Conservation (phyloP, 257 asterid genomes). For the Ilex asprella region DNA sequence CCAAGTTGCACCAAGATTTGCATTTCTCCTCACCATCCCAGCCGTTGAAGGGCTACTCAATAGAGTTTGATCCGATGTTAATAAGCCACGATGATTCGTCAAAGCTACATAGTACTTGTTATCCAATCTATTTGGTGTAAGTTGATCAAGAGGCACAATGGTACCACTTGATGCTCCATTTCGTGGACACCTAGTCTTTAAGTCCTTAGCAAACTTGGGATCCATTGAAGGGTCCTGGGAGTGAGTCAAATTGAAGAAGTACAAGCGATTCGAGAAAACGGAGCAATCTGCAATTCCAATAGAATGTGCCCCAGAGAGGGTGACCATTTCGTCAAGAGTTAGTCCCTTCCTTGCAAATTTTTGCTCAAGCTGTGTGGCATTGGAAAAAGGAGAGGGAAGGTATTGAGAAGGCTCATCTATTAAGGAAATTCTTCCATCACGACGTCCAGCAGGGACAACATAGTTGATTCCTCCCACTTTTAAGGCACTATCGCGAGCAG, state of each 20-base stretch:
- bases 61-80: slow-evolving; percentile 34
- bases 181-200: slow-evolving; percentile 13
- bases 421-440: slow-evolving; percentile 24
- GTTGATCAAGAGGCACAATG: slow-evolving; percentile 18
- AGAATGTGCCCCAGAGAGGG: slow-evolving; percentile 49
- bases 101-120: slow-evolving; percentile 25
- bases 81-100: slow-evolving; percentile 16
- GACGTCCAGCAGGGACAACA: slow-evolving; percentile 38
- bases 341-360: slow-evolving; percentile 31
- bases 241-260: not conserved
- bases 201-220: slow-evolving; percentile 5
- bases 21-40: slow-evolving; percentile 18
- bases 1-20: slow-evolving; percentile 16
- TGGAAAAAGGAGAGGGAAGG: slow-evolving; percentile 21
- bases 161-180: not conserved
- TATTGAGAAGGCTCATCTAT: slow-evolving; percentile 10
- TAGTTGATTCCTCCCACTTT: slow-evolving; percentile 24
- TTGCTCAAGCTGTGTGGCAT: slow-evolving; percentile 14
- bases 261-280: slow-evolving; percentile 16
- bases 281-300: slow-evolving; percentile 33
- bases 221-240: slow-evolving; percentile 32
- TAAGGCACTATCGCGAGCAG: slow-evolving; percentile 32
- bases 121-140: slow-evolving; percentile 34
- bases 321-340: slow-evolving; percentile 31
- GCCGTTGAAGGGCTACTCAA: slow-evolving; percentile 15